Conservation (phyloP, 257 asterid genomes). For the Ocimum tenuiflorum region DNA sequence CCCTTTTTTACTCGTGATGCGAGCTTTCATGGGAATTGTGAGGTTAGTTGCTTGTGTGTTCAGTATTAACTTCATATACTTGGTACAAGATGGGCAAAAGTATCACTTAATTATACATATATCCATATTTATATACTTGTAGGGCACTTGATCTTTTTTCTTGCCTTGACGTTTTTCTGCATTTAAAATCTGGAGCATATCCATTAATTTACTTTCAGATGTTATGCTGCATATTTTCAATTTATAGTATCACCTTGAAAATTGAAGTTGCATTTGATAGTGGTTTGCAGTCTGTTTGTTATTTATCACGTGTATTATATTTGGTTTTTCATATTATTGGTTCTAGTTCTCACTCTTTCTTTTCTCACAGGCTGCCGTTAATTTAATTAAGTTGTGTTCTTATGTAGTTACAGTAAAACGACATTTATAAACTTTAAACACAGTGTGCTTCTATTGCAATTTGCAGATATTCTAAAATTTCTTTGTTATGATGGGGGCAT, state of each 20-base stretch:
- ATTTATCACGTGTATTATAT: not conserved
- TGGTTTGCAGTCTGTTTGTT: not conserved
- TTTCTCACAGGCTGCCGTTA: not conserved
- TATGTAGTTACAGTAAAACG: too few species aligned
- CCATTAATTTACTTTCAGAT: too few species aligned
- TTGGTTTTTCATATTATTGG: not conserved
- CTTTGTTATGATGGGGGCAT: too few species aligned
- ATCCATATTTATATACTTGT: not conserved
- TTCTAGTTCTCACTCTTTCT: not conserved
- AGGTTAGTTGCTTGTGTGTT: constrained; percentile 60
- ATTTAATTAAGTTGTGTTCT: not conserved
- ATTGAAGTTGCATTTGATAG: not conserved
- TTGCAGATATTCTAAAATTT: too few species aligned
- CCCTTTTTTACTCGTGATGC: constrained; percentile 73
- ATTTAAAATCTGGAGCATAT: too few species aligned
- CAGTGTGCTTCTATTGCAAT: too few species aligned
- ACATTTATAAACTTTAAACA: not conserved
- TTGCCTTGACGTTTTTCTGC: not conserved
- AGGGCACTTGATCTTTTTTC: not conserved
- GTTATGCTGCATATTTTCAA: not conserved
- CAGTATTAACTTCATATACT: too few species aligned
- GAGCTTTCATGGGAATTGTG: constrained; percentile 99
- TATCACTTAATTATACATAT: too few species aligned
- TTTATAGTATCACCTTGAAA: not conserved
- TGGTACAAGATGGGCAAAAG: too few species aligned